Evolutionary conservation across 345 rosid species (phyloP).

Genomic region (Gossypium mustelinum): DNA sequence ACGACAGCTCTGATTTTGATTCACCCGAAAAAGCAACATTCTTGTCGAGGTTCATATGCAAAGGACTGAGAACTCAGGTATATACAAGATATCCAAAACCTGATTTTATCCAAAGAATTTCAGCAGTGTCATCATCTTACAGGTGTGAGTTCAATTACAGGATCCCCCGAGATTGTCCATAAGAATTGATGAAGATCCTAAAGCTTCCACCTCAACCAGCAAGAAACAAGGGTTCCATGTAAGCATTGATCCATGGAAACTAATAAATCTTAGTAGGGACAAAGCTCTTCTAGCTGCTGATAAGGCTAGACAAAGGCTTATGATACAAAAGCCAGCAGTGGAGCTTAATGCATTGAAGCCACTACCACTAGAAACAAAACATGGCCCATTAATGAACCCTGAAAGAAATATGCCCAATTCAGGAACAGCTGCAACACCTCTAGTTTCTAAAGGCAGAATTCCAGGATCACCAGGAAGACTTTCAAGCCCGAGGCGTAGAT

Average conservation of each 20-base stretch:
- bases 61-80: constrained; percentile 58
- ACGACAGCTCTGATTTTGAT: constrained; percentile 68
- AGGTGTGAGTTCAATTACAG: constrained; percentile 30
- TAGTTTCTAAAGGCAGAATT: constrained; percentile 40
- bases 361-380: constrained; percentile 73
- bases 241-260: constrained; percentile 85
- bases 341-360: constrained; percentile 61
- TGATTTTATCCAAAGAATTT: background rate
- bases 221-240: constrained; percentile 71
- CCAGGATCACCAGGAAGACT: constrained; percentile 59
- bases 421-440: constrained; percentile 42
- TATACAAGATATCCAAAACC: background rate
- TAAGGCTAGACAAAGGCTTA: constrained; percentile 73
- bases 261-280: constrained; percentile 73
- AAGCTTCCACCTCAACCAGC: constrained; percentile 39
- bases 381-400: constrained; percentile 52
- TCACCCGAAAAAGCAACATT: constrained; percentile 67
- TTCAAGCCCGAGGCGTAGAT: constrained; percentile 84
- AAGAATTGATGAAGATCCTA: constrained; percentile 65
- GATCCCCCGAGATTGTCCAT: constrained; percentile 58
- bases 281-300: constrained; percentile 89
- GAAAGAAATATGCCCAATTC: constrained; percentile 36
- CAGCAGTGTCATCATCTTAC: background rate
- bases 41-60: constrained; percentile 62
- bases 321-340: constrained; percentile 40